phyloP scores from a whole-genome alignment of 1,284 basidiomycete genomes.

The Malassezia brasiliensis region DNA sequence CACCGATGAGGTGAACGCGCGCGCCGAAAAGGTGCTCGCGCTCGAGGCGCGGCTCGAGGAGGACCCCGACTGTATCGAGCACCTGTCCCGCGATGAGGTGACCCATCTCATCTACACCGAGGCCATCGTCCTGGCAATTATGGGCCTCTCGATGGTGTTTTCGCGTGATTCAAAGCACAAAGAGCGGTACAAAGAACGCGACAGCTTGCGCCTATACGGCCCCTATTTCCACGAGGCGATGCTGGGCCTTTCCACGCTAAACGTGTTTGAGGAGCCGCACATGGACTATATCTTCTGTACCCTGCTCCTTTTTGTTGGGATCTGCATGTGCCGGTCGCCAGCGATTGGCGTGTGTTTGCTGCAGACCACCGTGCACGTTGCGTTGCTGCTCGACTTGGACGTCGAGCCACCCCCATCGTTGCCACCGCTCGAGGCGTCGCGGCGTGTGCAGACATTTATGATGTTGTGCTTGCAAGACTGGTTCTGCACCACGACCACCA shows the following conservation, averaged over 20 bases:
- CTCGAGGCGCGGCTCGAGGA: not conserved
- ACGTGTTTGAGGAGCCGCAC: slow-evolving; percentile 31
- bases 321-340: slow-evolving; percentile 25
- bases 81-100: not conserved
- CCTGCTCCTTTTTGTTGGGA: slow-evolving; percentile 15
- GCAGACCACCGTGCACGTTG: slow-evolving; percentile 25
- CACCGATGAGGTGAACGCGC: slow-evolving; percentile 16
- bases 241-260: slow-evolving; percentile 26
- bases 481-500: slow-evolving; percentile 11
- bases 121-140: not conserved
- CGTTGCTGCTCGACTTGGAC: slow-evolving; percentile 30
- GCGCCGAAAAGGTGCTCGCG: slow-evolving; percentile 14
- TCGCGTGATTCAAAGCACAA: too few species aligned
- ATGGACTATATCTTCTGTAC: slow-evolving; percentile 29
- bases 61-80: not conserved
- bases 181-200: too few species aligned
- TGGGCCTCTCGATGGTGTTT: slow-evolving; percentile 6
- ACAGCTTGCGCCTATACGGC: slow-evolving; percentile 20
- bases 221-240: slow-evolving; percentile 26
- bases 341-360: slow-evolving; percentile 22
- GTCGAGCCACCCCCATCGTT: slow-evolving; percentile 27
- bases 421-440: slow-evolving; percentile 22
- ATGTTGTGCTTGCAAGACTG: slow-evolving; percentile 27
- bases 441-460: slow-evolving; percentile 29
- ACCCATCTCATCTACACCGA: slow-evolving; percentile 1